Percentiles rank a stretch among this genome's conserved stretches.
phyloP scores from a whole-genome alignment of 1,284 basidiomycete species.

The Pyrrhoderma lamaoense region DNA sequence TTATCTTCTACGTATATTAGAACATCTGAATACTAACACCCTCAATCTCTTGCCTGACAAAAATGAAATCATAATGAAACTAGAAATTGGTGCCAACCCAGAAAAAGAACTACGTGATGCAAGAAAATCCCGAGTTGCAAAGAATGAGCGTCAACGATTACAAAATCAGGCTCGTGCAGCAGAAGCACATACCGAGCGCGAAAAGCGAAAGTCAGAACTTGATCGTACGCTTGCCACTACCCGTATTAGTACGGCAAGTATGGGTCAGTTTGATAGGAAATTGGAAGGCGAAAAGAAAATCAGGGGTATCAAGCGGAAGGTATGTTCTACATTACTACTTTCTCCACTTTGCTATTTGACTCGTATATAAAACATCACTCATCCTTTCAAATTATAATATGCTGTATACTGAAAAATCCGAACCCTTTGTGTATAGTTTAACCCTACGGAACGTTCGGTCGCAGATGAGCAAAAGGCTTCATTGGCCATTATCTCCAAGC shows the following conservation, averaged over 20 bases:
- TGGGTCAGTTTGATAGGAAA: conserved; percentile 88
- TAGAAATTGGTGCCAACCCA: conserved; percentile 76
- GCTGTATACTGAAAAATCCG: conserved; percentile 7
- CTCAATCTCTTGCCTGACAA: no score
- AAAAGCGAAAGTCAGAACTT: conserved; percentile 65
- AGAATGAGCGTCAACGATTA: conserved; percentile 80
- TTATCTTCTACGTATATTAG: neutral
- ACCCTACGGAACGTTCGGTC: conserved; percentile 64
- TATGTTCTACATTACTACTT: conserved; percentile 30
- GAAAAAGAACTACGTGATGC: conserved; percentile 66
- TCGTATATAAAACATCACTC: neutral
- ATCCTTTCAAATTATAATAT: neutral
- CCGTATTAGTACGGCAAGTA: conserved; percentile 83
- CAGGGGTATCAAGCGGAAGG: conserved; percentile 90
- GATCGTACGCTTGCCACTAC: conserved; percentile 74
- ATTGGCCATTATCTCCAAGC: conserved; percentile 66
- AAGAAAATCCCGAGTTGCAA: conserved; percentile 74
- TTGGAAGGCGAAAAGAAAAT: conserved; percentile 88
- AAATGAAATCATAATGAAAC: neutral
- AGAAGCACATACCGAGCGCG: conserved; percentile 30
- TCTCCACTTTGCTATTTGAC: neutral
- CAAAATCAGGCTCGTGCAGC: conserved; percentile 70
- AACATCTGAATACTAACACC: no score
- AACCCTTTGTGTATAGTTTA: conserved; percentile 49
- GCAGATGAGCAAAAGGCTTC: conserved; percentile 66